Base-by-base conservation (phyloP, 2,329 filamentous ascomycete species). In the Fusarium papillatum region DNA sequence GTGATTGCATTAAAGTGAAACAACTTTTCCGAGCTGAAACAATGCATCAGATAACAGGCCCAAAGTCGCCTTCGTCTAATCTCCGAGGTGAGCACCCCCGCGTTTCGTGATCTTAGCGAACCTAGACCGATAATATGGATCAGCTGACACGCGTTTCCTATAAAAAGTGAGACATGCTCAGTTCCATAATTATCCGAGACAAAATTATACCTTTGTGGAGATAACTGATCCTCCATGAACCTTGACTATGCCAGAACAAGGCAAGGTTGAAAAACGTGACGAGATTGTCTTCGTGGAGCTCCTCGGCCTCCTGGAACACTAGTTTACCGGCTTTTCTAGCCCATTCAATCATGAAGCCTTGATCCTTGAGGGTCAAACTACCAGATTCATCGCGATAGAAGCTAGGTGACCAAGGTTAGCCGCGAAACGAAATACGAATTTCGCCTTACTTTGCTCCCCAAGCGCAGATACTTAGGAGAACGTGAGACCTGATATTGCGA, bases 191-290 rank as follows among this genome's bases (percentile, higher is more conserved):
- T 22, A 4, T 22, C 16, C 17, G 16, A 31, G 34, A 53, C 5
- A 16, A 13, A n/a, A 0, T 6, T 3, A 31, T 41, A 66, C 76
- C 76, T 39, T 76, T 78, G n/a, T 78, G 69, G 0, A 78, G 60
- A 24, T 78, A 70, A 3, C 76, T 77, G 17, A 72, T 72, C 2
- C 69, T 66, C 76, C 76, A 78, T 5, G 74, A 77, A 0, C 76
- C 76, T 5, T 78, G 72, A 4, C 76, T 78, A 11, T 78, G 70
- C 76, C 76, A 78, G 5, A 78, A 78, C 0, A 78, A 31, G 5
- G 76, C 63, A 17, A 78, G 53, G 5, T 76, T 78, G 26, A 55
- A 76, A 4, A 74, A 77, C 0, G 76, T 76, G 2, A 74, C 70
- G 0, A 78, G n/a, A 5, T 74, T 78, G 26, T 78, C 70, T 1